Evolutionary conservation across 192 early-diverging fungal species (phyloP), one percentile per base, ranked within the genome.

Genomic region (Coemansia sp.): DNA sequence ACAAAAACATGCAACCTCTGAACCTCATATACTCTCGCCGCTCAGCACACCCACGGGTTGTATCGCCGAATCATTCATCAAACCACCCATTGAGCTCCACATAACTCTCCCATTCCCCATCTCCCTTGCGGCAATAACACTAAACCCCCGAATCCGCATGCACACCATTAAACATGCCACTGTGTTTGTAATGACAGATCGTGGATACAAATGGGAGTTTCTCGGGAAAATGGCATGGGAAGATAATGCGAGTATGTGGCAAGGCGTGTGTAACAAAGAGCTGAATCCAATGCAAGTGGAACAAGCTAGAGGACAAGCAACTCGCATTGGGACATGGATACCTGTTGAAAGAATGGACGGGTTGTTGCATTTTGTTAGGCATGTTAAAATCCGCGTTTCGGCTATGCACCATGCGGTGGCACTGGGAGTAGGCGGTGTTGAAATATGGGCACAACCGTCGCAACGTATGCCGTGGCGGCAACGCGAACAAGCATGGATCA

Each of bases 401-500:
- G 21, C 60, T 3, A 72, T 72, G 70, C 70, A 72, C 25, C 24
- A 66, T n/a, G 21, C 50, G 12, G 53, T 51, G 1, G 60, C 58
- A 0, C 37, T 63, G 1, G 70, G 64, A n/a, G 40, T 66, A 5
- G 59, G 64, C 25, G 55, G 60, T 0, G 48, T 72, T 4, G 64
- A 66, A 49, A 62, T 72, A 23, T 66, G 59, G 59, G 70, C 47
- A 2, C 70, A 72, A 58, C 70, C 70, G 12, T 72, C 70, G 14
- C 70, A 65, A 36, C 52, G 70, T 0, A 17, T 72, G 10, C 70
- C 70, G 4, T 6, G 20, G 3, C 36, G 37, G 14, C 58, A 66
- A n/a, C 36, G 48, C 5, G 54, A 23, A 14, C 50, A 38, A 1
- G 54, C 54, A 12, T 71, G 70, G 70, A 9, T 8, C 2, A 42